phyloP scores from a whole-genome alignment of 495 filamentous ascomycete genomes.

The Hypomontagnella monticulosa region DNA sequence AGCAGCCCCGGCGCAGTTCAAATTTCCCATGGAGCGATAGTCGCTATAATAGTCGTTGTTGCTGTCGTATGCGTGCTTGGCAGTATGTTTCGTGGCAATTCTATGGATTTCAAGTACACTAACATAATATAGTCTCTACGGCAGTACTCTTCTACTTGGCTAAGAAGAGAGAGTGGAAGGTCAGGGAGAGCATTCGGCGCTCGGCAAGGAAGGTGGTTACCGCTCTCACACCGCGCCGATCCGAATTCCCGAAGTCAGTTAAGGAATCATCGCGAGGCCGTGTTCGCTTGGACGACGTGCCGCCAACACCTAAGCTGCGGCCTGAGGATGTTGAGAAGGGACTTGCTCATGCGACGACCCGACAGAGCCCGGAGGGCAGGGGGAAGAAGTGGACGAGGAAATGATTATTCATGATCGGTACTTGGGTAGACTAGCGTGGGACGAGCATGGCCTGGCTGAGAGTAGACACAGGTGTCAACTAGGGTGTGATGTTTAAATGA shows the following conservation, averaged over 20 bases:
- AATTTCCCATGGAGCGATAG: constrained; percentile 66
- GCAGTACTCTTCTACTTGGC: constrained; percentile 63
- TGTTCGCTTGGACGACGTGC: constrained; percentile 59
- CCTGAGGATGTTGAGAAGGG: constrained; percentile 64
- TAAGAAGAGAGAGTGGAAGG: constrained; percentile 66
- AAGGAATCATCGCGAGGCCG: constrained; percentile 53
- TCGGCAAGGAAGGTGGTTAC: constrained; percentile 63
- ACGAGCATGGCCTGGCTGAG: constrained; percentile 2
- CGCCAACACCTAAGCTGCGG: constrained; percentile 59
- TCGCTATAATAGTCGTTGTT: constrained; percentile 70
- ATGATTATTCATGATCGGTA: constrained; percentile 45
- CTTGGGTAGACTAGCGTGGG: constrained; percentile 1
- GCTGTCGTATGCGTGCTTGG: constrained; percentile 65
- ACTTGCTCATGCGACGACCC: constrained; percentile 38
- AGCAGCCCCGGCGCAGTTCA: constrained; percentile 57
- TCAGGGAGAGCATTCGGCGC: constrained; percentile 61
- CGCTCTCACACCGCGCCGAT: constrained; percentile 62
- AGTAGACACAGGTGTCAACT: constrained; percentile 4
- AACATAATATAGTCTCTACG: constrained; percentile 52
- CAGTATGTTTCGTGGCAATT: constrained; percentile 52
- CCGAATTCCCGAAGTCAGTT: constrained; percentile 63
- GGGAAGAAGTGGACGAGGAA: constrained; percentile 51
- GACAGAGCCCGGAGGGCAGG: constrained; percentile 40
- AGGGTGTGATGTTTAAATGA: constrained; percentile 13
- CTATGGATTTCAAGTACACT: constrained; percentile 10